These are phyloP conservation scores for Colletotrichum sp. DNA, from an alignment of 2,329 filamentous ascomycete genomes.

Conservation along the genomic window DNA sequence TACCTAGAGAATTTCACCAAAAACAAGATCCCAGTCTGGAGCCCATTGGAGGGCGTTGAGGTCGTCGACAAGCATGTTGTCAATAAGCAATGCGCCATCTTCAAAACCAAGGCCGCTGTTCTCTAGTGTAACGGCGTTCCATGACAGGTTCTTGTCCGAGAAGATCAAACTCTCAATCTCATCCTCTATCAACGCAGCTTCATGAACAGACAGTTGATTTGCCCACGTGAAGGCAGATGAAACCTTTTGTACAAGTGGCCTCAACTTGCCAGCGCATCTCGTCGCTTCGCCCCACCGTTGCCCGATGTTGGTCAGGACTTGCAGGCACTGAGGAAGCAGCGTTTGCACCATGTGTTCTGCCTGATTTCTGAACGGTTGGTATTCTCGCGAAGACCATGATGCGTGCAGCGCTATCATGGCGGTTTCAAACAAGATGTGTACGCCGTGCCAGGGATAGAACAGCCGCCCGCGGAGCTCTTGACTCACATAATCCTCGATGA, in stretches of 20 bases:
- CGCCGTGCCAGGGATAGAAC: not conserved
- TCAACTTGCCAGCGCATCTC: not conserved
- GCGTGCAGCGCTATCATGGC: not conserved
- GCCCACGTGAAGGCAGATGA: not conserved
- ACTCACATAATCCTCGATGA: not conserved
- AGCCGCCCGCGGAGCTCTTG: not conserved
- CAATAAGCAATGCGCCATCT: not conserved
- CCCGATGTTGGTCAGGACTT: not conserved
- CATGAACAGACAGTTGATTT: not conserved
- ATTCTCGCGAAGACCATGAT: not conserved
- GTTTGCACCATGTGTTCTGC: not conserved
- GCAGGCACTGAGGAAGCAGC: not conserved
- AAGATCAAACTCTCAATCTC: not conserved
- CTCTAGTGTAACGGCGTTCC: not conserved
- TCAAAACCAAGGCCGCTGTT: not conserved
- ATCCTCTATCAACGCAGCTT: not conserved
- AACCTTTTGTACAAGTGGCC: not conserved
- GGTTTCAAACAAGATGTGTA: not conserved
- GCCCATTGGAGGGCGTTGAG: not conserved
- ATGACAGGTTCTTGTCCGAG: not conserved
- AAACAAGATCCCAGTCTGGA: not conserved
- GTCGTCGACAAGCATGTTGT: not conserved
- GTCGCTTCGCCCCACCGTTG: not conserved
- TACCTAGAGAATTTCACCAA: not conserved
- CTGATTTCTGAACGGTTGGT: fast-evolving